Percentiles rank a stretch among this genome's conserved stretches.
phyloP scores from a whole-genome alignment of 2,329 filamentous ascomycete species.

The Fusarium mundagurra region DNA sequence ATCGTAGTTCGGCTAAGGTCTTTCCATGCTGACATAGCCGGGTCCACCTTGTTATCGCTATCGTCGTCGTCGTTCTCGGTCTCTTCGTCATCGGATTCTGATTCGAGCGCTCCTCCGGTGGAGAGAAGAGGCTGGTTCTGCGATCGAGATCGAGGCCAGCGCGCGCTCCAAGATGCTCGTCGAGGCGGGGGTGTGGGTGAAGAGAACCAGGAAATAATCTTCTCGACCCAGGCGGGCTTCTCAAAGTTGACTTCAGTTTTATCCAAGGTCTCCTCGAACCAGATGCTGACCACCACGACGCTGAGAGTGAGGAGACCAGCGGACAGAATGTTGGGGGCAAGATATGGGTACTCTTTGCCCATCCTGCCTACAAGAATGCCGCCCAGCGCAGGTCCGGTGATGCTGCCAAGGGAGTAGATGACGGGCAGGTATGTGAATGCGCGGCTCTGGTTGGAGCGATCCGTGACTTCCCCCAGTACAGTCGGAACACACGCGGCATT shows the following conservation, averaged over 20 bases:
- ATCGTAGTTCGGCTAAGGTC: conserved; percentile 82
- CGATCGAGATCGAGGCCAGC: conserved; percentile 48
- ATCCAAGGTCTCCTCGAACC: conserved; percentile 81
- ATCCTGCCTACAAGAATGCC: conserved; percentile 78
- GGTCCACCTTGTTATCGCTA: conserved; percentile 21
- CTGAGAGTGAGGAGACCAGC: conserved; percentile 77
- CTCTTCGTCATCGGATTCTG: conserved; percentile 40
- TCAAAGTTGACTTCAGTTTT: conserved; percentile 44
- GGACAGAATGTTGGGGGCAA: conserved; percentile 83
- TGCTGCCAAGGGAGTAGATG: conserved; percentile 93
- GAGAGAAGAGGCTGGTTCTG: conserved; percentile 46
- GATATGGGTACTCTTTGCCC: conserved; percentile 77
- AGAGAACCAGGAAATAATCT: conserved; percentile 44
- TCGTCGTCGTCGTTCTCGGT: conserved; percentile 42
- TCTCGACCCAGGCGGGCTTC: conserved; percentile 48
- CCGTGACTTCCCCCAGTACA: conserved; percentile 92
- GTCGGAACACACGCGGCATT: conserved; percentile 96
- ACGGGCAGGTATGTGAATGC: conserved; percentile 96
- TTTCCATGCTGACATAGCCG: conserved; percentile 52
- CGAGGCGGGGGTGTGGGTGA: conserved; percentile 29
- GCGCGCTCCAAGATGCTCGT: conserved; percentile 51
- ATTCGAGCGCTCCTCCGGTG: conserved; percentile 26
- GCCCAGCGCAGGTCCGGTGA: conserved; percentile 91
- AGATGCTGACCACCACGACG: conserved; percentile 77
- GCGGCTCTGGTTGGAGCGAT: conserved; percentile 90